Base-by-base conservation (phyloP, 2,329 filamentous ascomycete species). In the Cytospora leucostoma region DNA sequence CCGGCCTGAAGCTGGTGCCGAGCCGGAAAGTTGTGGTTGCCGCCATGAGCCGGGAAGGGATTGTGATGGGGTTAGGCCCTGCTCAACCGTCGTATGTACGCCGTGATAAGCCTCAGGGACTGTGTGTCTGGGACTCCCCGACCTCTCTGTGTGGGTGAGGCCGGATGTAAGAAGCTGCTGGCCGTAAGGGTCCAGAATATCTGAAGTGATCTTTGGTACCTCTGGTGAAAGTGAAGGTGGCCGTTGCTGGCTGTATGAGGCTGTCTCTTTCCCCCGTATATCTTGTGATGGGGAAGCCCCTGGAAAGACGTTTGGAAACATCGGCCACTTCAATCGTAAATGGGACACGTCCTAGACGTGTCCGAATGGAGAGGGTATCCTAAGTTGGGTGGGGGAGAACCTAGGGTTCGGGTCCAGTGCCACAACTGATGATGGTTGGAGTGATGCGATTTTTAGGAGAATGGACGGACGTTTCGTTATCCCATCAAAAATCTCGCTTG, bases 181-280 rank as follows among this genome's bases (percentile, higher is more conserved):
- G 40, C 3, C 27, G 56, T 47, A 40, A 38, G 38, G 32, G 17
- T 27, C 40, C 52, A 40, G 19, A 27, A 62, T n/a, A 21, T 59
- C 55, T 27, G 63, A 49, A 27, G 56, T 52, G 38, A 63, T 37
- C 21, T 19, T 54, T 49, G 63, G 56, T 38, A 59, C 44, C 19
- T 44, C 59, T 52, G 51, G 32, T 38, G 50, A 35, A 47, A 11
- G n/a, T 33, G 59, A 55, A 37, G 59, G 37, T 21, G 27, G 58
- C 21, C 35, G 62, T 54, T 49, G 44, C 40, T 55, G 62, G 27
- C 21, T 40, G 27, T 57, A 19, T 21, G 38, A 47, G 33, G 47
- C 52, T 62, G 60, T 53, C 21, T 32, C 54, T n/a, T 56, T 12
- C 21, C 56, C 47, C 54, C 32, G 56, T 21, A 19, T 38, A 17